Evolutionary conservation across 2,329 filamentous ascomycete species (phyloP).

Genomic region (Neonectria hederae): DNA sequence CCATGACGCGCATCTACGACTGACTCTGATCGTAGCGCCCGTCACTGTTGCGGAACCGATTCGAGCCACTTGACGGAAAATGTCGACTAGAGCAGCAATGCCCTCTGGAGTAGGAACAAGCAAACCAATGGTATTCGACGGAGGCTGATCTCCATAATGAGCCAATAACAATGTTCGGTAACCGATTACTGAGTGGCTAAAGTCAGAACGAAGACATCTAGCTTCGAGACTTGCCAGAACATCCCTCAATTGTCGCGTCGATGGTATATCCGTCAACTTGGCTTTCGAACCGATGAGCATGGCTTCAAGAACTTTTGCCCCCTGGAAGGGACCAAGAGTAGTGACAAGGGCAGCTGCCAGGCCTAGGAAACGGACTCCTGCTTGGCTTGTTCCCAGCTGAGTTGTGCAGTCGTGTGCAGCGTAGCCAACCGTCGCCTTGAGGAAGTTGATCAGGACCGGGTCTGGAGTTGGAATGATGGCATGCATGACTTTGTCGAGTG

Average conservation of each 20-base stretch:
- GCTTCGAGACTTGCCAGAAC: neutral
- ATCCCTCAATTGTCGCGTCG: too few species aligned
- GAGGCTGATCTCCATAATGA: neutral
- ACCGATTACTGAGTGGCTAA: neutral
- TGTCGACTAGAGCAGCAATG: neutral
- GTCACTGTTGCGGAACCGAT: neutral
- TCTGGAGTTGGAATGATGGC: neutral
- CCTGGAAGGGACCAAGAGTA: too few species aligned
- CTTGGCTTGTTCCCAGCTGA: neutral
- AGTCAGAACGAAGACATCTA: neutral
- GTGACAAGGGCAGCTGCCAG: too few species aligned
- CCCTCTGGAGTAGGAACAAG: neutral
- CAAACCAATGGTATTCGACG: neutral
- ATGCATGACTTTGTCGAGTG: neutral
- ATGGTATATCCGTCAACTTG: neutral
- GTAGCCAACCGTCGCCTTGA: constrained; percentile 1
- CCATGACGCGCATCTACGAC: neutral
- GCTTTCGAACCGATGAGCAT: too few species aligned
- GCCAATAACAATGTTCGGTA: neutral
- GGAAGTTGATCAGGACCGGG: neutral
- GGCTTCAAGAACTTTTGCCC: too few species aligned
- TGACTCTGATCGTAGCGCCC: neutral
- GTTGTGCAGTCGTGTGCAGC: neutral
- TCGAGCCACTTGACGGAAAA: neutral
- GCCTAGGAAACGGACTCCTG: neutral